A percentile compares a stretch with the other conserved stretches of the same genome.
phyloP scores from a whole-genome alignment of 2,329 filamentous ascomycete species.

The Monascus ruber region DNA sequence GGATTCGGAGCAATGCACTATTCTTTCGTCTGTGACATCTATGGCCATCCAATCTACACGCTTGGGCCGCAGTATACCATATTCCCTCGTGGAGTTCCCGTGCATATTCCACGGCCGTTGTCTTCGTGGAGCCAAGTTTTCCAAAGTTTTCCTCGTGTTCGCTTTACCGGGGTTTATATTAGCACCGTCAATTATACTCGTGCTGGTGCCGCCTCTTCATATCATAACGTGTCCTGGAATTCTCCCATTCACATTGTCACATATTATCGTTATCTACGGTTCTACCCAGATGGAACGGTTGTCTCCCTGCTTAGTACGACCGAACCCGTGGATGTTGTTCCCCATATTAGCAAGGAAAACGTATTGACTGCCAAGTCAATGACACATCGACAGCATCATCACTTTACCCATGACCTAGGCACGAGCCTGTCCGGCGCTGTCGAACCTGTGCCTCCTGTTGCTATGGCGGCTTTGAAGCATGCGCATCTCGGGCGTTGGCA shows the following conservation, averaged over 20 bases:
- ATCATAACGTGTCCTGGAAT: constrained; percentile 61
- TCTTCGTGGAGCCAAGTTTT: constrained; percentile 59
- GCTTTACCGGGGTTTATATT: constrained; percentile 95
- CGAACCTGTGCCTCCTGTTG: constrained; percentile 25
- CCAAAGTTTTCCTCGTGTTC: constrained; percentile 68
- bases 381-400: constrained; percentile 23
- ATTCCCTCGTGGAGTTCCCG: constrained; percentile 16
- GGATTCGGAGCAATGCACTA: constrained; percentile 81
- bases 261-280: constrained; percentile 92
- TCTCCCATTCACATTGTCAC: constrained; percentile 89
- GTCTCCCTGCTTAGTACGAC: constrained; percentile 70
- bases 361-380: constrained; percentile 33
- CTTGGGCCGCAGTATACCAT: constrained; percentile 23
- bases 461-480: constrained; percentile 52
- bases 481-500: constrained; percentile 58
- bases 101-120: constrained; percentile 25
- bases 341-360: constrained; percentile 64
- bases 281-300: constrained; percentile 79
- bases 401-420: constrained; percentile 33
- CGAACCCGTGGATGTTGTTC: constrained; percentile 79
- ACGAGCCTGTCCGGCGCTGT: constrained; percentile 11
- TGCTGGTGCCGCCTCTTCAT: constrained; percentile 58
- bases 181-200: constrained; percentile 92
- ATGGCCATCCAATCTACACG: constrained; percentile 33
- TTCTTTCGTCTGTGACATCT: constrained; percentile 53